These are phyloP conservation scores for Fusarium sp. DNA, from an alignment of 2,329 filamentous ascomycete species.

Conservation along the genomic window DNA sequence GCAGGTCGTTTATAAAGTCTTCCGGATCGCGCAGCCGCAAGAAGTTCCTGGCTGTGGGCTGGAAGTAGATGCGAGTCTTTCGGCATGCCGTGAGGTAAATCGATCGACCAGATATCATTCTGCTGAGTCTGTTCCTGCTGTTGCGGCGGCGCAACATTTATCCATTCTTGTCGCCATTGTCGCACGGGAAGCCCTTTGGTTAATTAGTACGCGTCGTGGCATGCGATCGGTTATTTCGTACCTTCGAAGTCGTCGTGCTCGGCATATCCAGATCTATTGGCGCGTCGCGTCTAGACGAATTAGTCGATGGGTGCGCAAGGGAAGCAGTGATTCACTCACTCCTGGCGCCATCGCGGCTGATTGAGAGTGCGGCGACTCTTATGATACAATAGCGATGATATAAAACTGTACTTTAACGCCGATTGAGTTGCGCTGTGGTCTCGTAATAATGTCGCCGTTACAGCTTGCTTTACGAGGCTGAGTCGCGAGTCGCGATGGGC, in stretches of 20 bases:
- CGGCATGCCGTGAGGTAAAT: conserved; percentile 84
- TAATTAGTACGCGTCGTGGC: conserved; percentile 34
- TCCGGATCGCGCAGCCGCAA: conserved; percentile 83
- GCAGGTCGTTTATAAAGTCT: conserved; percentile 78
- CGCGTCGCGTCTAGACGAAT: conserved; percentile 63
- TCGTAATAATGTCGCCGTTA: conserved; percentile 7
- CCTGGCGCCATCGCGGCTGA: conserved; percentile 55
- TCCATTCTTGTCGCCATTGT: conserved; percentile 83
- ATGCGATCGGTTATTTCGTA: conserved; percentile 42
- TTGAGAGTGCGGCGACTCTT: conserved; percentile 2
- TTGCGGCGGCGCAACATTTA: conserved; percentile 74
- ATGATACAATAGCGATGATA: background rate
- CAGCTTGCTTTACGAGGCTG: conserved; percentile 38
- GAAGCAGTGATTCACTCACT: conserved; percentile 45
- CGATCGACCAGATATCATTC: conserved; percentile 77
- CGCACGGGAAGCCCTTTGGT: conserved; percentile 82
- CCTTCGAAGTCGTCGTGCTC: conserved; percentile 73
- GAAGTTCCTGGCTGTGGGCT: conserved; percentile 82
- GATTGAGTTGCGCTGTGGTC: conserved; percentile 18
- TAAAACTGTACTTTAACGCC: background rate
- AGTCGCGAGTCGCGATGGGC: conserved; percentile 40
- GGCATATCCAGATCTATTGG: conserved; percentile 66
- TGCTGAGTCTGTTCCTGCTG: conserved; percentile 72
- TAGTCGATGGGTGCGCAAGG: conserved; percentile 24
- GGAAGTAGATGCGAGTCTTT: conserved; percentile 83